phyloP scores from a whole-genome alignment of 306 rosid species.

The Prinsepia uniflora region DNA sequence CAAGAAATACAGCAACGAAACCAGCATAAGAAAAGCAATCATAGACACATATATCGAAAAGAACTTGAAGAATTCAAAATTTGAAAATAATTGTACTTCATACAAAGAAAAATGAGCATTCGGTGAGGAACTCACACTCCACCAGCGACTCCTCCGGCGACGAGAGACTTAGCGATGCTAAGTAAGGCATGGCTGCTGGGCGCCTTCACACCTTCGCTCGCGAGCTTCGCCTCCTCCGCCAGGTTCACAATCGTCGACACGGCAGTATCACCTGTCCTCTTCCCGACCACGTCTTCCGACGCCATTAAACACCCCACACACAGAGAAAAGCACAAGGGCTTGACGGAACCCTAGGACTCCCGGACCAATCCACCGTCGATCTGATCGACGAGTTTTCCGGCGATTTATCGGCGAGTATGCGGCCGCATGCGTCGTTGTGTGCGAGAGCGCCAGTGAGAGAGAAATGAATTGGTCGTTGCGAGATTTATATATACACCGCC shows the following conservation, averaged over 20 bases:
- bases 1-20: not conserved
- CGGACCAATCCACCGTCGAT: not conserved
- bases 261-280: constrained; percentile 35
- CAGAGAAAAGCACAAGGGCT: not conserved
- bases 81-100: not conserved
- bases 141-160: constrained; percentile 73
- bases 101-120: not conserved
- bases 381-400: constrained; percentile 9
- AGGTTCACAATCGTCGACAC: constrained; percentile 38
- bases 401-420: constrained; percentile 6
- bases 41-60: not conserved
- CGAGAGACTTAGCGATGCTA: constrained; percentile 58
- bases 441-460: not conserved
- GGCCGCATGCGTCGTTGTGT: not conserved
- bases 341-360: constrained; percentile 5
- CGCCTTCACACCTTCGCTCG: constrained; percentile 43
- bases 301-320: constrained; percentile 37
- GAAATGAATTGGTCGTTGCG: not conserved
- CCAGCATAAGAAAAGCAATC: not conserved
- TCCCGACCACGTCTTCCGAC: constrained; percentile 37
- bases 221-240: constrained; percentile 43
- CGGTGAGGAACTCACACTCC: constrained; percentile 55
- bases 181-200: constrained; percentile 39
- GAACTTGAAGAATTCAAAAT: not conserved
- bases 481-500: not conserved